A percentile compares a stretch with the other conserved stretches of the same genome.
These are phyloP conservation scores for Perilla frutescens DNA, from an alignment of 257 asterid genomes.

Conservation along the genomic window DNA sequence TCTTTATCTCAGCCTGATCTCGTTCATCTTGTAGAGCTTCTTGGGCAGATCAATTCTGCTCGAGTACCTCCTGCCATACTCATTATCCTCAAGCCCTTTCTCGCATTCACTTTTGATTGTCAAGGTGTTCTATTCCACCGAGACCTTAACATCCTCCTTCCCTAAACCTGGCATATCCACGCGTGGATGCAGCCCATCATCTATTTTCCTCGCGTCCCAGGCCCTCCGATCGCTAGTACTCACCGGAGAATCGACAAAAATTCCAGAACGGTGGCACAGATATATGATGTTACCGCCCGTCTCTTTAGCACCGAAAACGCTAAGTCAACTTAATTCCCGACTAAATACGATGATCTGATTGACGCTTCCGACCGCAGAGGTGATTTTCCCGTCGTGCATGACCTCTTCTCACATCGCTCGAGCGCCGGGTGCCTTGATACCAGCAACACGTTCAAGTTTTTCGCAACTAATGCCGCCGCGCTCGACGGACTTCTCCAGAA, in stretches of 20 bases:
- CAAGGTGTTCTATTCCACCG: too few species aligned
- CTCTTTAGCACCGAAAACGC: slow-evolving; percentile 33
- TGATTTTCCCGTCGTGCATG: slow-evolving; percentile 64
- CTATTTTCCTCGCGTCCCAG: too few species aligned
- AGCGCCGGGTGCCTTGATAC: slow-evolving; percentile 58
- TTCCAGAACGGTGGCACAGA: slow-evolving; percentile 30
- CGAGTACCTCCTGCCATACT: too few species aligned
- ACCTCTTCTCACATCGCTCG: slow-evolving; percentile 55
- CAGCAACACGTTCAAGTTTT: slow-evolving; percentile 66
- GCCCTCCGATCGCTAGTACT: too few species aligned
- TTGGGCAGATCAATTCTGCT: too few species aligned
- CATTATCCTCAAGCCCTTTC: too few species aligned
- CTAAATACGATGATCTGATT: slow-evolving; percentile 63
- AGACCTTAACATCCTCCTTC: too few species aligned
- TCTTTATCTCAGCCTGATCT: too few species aligned
- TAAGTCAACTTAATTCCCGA: slow-evolving; percentile 28
- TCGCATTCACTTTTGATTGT: too few species aligned
- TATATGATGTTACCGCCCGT: slow-evolving; percentile 28
- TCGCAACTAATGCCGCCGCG: slow-evolving; percentile 46
- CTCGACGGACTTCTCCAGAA: slow-evolving; percentile 55
- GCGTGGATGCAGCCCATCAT: too few species aligned
- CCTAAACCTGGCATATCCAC: too few species aligned
- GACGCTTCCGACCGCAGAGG: slow-evolving; percentile 64
- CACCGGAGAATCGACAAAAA: slow-evolving; percentile 34
- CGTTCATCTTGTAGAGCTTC: too few species aligned